Percentiles rank a stretch among this genome's conserved stretches.
These are phyloP conservation scores for Barnettozyma siamensis DNA, from an alignment of 805 yeast species.

Conservation along the genomic window DNA sequence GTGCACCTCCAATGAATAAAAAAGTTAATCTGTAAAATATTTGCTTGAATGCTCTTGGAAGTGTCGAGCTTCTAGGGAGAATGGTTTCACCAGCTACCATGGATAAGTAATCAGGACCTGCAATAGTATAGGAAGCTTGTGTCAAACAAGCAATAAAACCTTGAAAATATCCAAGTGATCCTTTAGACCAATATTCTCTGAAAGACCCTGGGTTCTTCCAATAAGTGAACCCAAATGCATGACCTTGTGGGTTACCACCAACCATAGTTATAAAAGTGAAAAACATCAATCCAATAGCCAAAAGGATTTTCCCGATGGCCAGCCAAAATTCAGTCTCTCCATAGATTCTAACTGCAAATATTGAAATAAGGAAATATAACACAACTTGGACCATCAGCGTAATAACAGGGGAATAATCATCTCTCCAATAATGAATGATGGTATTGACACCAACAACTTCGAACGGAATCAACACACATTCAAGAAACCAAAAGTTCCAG, in stretches of 20 bases:
- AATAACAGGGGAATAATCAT: conserved; percentile 67
- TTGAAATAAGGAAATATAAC: conserved; percentile 56
- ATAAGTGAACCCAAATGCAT: conserved; percentile 53
- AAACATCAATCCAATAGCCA: conserved; percentile 69
- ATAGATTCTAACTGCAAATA: conserved; percentile 67
- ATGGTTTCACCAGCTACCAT: conserved; percentile 82
- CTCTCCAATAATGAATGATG: conserved; percentile 76
- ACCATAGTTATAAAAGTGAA: conserved; percentile 80
- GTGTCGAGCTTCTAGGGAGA: conserved; percentile 55
- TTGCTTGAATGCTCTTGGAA: conserved; percentile 76
- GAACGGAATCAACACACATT: conserved; percentile 74
- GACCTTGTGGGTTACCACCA: conserved; percentile 77
- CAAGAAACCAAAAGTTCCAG: conserved; percentile 74
- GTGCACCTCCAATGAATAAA: conserved; percentile 66
- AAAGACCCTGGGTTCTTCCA: conserved; percentile 54
- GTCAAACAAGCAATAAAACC: conserved; percentile 67
- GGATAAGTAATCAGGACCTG: conserved; percentile 82
- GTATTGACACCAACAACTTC: conserved; percentile 79
- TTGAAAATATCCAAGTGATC: conserved; percentile 57
- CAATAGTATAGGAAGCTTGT: conserved; percentile 72
- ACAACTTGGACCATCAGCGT: conserved; percentile 61
- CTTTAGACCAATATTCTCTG: conserved; percentile 48
- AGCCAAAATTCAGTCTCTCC: conserved; percentile 85
- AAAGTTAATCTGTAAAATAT: conserved; percentile 64
- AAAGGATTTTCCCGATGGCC: conserved; percentile 63